A percentile compares a stretch with the other conserved stretches of the same genome.
phyloP scores from a whole-genome alignment of 306 rosid species.

The Urtica urens region DNA sequence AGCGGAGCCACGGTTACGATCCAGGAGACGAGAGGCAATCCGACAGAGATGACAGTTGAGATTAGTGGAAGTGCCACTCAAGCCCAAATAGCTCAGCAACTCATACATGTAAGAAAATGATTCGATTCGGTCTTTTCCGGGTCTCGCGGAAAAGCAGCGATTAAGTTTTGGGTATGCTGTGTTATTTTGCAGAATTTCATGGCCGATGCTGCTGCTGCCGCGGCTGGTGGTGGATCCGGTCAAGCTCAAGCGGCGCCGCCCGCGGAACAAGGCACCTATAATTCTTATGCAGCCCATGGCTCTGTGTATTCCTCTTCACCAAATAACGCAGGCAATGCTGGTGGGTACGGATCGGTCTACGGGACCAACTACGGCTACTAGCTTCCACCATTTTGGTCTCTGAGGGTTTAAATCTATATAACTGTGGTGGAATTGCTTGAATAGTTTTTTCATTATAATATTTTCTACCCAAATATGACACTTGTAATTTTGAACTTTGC shows the following conservation, averaged over 20 bases:
- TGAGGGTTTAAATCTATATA: conserved; percentile 3
- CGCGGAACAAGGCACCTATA: conserved; percentile 60
- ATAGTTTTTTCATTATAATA: background rate
- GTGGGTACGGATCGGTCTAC: conserved; percentile 67
- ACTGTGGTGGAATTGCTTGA: background rate
- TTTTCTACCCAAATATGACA: background rate
- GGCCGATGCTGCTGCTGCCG: conserved; percentile 75
- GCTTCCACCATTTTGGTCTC: conserved; percentile 6
- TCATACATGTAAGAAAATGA: conserved; percentile 92
- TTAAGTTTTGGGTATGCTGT: no score
- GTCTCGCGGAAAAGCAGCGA: background rate
- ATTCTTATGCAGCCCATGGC: conserved; percentile 54
- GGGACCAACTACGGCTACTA: conserved; percentile 83
- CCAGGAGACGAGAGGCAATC: conserved; percentile 95
- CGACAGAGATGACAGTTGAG: conserved; percentile 98
- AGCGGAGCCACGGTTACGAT: conserved; percentile 95
- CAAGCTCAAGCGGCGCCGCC: conserved; percentile 43
- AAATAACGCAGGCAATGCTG: conserved; percentile 43
- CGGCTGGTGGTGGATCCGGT: conserved; percentile 28
- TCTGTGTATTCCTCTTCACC: conserved; percentile 82
- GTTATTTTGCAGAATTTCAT: conserved; percentile 65
- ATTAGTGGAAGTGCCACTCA: conserved; percentile 90
- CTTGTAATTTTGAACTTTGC: conserved; percentile 4
- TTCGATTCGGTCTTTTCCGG: no score
- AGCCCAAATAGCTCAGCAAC: conserved; percentile 93